These are phyloP conservation scores for Candida quercuum DNA, from an alignment of 805 yeast genomes.

Conservation along the genomic window DNA sequence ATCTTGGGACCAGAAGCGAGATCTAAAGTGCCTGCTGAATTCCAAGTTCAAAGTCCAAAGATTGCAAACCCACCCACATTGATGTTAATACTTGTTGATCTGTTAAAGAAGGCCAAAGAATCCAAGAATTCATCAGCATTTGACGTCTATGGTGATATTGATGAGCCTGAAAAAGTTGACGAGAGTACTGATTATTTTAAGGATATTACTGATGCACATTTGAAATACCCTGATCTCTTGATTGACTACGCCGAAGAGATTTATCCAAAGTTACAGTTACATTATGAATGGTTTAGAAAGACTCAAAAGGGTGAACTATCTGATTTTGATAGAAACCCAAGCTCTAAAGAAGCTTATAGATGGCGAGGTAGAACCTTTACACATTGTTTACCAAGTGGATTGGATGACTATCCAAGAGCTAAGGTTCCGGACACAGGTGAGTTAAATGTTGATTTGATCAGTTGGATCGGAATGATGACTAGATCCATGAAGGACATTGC, in stretches of 20 bases:
- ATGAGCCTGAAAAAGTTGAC: constrained; percentile 26
- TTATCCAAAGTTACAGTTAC: constrained; percentile 71
- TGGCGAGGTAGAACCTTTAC: constrained; percentile 90
- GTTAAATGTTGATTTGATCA: constrained; percentile 78
- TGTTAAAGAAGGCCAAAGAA: constrained; percentile 40
- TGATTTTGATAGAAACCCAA: constrained; percentile 60
- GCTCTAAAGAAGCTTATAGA: constrained; percentile 66
- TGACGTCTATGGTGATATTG: constrained; percentile 21
- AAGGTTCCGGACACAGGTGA: constrained; percentile 80
- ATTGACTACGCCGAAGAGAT: constrained; percentile 53
- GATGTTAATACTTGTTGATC: constrained; percentile 62
- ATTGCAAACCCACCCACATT: constrained; percentile 96
- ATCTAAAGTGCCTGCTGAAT: constrained; percentile 77
- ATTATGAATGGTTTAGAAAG: constrained; percentile 78
- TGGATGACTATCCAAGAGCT: constrained; percentile 94
- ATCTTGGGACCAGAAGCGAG: constrained; percentile 90
- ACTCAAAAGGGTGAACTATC: constrained; percentile 74
- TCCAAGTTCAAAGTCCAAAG: constrained; percentile 79
- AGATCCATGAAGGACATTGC: constrained; percentile 76
- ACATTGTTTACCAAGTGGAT: constrained; percentile 87
- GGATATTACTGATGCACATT: constrained; percentile 45
- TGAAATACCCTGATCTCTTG: constrained; percentile 55
- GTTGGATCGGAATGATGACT: constrained; percentile 95
- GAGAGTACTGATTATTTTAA: constrained; percentile 21
- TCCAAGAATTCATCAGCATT: constrained; percentile 8